These are phyloP conservation scores for Colletotrichum liaoningense DNA, from an alignment of 2,329 filamentous ascomycete genomes.

Conservation along the genomic window DNA sequence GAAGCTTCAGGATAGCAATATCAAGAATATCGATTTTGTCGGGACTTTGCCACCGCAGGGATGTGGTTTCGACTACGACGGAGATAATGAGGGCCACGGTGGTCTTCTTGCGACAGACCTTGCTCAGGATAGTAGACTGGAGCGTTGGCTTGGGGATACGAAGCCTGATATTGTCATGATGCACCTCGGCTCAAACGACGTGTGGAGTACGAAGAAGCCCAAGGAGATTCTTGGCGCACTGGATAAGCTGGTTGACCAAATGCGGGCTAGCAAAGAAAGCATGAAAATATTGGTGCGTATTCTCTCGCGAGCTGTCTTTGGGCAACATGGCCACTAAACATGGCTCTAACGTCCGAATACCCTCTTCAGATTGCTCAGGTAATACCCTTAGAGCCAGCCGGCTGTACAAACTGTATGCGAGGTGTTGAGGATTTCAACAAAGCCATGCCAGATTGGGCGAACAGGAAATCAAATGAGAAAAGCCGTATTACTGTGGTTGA, in stretches of 20 bases:
- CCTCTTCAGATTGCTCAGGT: background rate
- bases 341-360: too few relatives aligned
- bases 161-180: conserved; percentile 57
- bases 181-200: conserved; percentile 58
- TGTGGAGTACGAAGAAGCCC: conserved; percentile 47
- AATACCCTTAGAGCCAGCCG: too few relatives aligned
- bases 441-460: background rate
- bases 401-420: background rate
- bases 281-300: conserved; percentile 37
- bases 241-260: conserved; percentile 51
- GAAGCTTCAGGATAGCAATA: conserved; percentile 42
- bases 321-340: too few relatives aligned
- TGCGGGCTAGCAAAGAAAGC: conserved; percentile 51
- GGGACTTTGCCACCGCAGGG: conserved; percentile 47
- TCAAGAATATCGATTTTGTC: conserved; percentile 49
- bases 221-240: conserved; percentile 50
- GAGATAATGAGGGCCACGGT: conserved; percentile 57
- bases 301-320: too few relatives aligned
- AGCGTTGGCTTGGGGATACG: conserved; percentile 50
- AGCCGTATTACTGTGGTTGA: background rate
- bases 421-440: background rate
- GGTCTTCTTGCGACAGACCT: conserved; percentile 53
- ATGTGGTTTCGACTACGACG: conserved; percentile 46
- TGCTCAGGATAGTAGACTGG: conserved; percentile 50
- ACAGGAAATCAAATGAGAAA: background rate